Conservation (phyloP, 768 basidiomycete species). For the Collybiopsis luxurians region DNA sequence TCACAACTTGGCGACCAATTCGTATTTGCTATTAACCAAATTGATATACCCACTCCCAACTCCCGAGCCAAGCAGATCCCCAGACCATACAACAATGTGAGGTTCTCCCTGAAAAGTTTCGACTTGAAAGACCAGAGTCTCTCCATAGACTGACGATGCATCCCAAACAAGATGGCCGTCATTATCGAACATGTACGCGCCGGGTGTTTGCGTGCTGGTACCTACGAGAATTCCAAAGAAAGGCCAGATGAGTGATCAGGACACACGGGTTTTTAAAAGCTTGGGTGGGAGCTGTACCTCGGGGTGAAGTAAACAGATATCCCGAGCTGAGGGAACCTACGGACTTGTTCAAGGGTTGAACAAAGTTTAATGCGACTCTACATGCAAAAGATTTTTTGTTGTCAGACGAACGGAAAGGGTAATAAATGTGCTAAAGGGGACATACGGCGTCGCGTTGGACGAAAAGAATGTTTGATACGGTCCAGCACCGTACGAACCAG, state of each 20-base stretch:
- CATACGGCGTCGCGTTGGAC: conserved; percentile 4
- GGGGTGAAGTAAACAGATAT: not conserved
- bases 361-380: conserved; percentile 3
- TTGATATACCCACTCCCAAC: not conserved
- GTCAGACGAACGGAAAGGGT: not conserved
- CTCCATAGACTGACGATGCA: not conserved
- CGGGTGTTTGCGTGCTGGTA: not conserved
- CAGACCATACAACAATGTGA: not conserved
- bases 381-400: no score
- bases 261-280: no score
- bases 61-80: not conserved
- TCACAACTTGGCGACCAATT: conserved; percentile 2
- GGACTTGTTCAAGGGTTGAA: not conserved
- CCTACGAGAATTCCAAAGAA: not conserved
- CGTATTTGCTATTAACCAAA: not conserved
- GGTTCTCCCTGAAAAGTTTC: conserved; percentile 2
- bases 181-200: not conserved
- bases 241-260: no score
- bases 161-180: conserved; percentile 2
- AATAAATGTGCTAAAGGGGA: not conserved
- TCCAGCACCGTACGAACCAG: not conserved
- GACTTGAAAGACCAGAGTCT: not conserved
- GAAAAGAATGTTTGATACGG: conserved; percentile 2
- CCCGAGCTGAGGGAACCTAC: not conserved
- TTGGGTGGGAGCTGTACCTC: no score